Percentiles rank a stretch among this genome's conserved stretches.
phyloP scores from a whole-genome alignment of 352 stramenopile genomes.

The Lagenidium sp. region DNA sequence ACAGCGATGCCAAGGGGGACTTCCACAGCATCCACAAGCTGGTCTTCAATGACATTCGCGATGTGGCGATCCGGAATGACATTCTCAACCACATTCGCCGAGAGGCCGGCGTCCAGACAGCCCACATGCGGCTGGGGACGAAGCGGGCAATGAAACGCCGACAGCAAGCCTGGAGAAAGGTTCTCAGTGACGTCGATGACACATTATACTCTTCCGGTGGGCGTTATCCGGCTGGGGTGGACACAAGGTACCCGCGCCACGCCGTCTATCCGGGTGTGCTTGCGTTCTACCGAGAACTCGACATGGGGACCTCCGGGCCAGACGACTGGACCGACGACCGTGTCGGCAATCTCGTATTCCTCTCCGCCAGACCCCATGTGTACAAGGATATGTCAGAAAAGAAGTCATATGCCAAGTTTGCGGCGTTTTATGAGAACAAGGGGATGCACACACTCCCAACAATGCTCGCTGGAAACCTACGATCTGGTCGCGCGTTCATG shows the following conservation, averaged over 20 bases:
- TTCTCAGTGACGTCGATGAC: constrained; percentile 98
- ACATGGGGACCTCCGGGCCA: constrained; percentile 88
- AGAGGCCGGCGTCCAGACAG: constrained; percentile 91
- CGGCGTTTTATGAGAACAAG: constrained; percentile 86
- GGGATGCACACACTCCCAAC: constrained; percentile 95
- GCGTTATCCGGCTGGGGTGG: constrained; percentile 93
- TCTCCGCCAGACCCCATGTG: constrained; percentile 96
- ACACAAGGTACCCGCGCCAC: constrained; percentile 89
- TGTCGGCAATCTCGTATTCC: constrained; percentile 96
- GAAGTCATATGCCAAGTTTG: constrained; percentile 96
- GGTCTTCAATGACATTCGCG: constrained; percentile 95
- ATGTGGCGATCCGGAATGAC: constrained; percentile 78
- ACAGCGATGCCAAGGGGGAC: constrained; percentile 95
- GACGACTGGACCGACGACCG: constrained; percentile 86
- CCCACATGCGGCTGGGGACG: constrained; percentile 90
- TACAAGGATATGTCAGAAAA: constrained; percentile 99
- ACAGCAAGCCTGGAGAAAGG: constrained; percentile 94
- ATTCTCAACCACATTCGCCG: constrained; percentile 95
- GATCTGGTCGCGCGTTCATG: constrained; percentile 93
- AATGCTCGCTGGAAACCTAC: constrained; percentile 92
- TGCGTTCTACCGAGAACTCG: constrained; percentile 97
- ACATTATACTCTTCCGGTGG: constrained; percentile 95
- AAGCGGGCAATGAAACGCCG: constrained; percentile 65
- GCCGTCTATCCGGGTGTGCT: constrained; percentile 96
- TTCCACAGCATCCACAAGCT: constrained; percentile 98